phyloP scores from a whole-genome alignment of 306 rosid genomes.

The apple (Malus domestica) region DNA sequence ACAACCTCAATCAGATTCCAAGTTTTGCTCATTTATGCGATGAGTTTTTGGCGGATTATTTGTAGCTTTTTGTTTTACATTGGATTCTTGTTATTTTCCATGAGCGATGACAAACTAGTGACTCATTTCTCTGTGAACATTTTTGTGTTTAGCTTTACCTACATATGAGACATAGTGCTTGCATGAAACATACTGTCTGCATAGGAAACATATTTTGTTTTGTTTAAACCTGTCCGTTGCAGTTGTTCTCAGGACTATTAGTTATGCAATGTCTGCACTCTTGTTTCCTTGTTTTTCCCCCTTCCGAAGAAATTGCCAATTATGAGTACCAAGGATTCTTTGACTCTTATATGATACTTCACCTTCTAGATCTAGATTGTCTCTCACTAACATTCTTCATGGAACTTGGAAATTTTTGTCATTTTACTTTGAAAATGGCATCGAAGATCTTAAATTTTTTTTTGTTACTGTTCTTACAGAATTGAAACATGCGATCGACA shows the following conservation, averaged over 20 bases:
- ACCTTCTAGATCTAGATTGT: not conserved
- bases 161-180: not conserved
- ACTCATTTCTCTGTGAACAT: not conserved
- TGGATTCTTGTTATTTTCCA: not conserved
- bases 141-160: not conserved
- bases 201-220: not conserved
- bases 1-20: not conserved
- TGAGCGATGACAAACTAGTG: not conserved
- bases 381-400: not conserved
- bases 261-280: not conserved
- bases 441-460: not conserved
- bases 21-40: not conserved
- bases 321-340: not conserved
- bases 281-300: not conserved
- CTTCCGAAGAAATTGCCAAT: not conserved
- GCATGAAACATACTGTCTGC: not conserved
- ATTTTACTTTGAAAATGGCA: not conserved
- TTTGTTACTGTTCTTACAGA: slow-evolving; percentile 32
- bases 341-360: not conserved
- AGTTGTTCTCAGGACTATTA: not conserved
- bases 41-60: not conserved
- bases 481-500: slow-evolving; percentile 24
- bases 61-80: not conserved
- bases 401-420: not conserved
- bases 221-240: not conserved